Evolutionary conservation across 441 rosid genomes (phyloP), one percentile per base, ranked within the genome.

Genomic region (Rhodomyrtus psidioides): DNA sequence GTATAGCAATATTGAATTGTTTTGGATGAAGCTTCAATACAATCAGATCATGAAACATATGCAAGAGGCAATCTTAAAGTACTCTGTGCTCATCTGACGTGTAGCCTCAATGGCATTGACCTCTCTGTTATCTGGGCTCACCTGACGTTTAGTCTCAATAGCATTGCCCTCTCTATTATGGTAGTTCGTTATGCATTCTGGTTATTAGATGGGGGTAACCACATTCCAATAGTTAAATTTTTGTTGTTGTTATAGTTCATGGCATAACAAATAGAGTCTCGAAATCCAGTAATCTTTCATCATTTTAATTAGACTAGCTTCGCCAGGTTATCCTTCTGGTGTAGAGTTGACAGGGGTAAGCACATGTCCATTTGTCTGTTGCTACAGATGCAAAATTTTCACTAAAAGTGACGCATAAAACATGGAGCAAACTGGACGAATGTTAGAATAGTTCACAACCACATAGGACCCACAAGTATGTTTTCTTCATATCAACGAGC

Each of bases 1-100:
- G 98, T 95, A 83, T 55, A 14, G 55, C 46, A 90, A 90, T 49
- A 54, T 24, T 65, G 76, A 34, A 65, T 65, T 65, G 12, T 53
- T 49, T 82, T 2, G 44, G 24, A 16, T 46, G 83, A 51, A 16
- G 57, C 16, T 55, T n/a, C 15, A 10, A 46, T 14, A 51, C 44
- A 14, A 65, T 34, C 46, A 65, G 76, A 34, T 65, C 76, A 65
- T 34, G 76, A 65, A 65, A 65, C 76, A 65, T 65, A 34, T 34
- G 76, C 76, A 65, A 65, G 26, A 65, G 76, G 26, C 46, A 65
- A 65, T 65, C 44, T 30, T 30, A 65, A 62, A 65, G 44, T 65
- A 65, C 24, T 30, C 14, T 10, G 44, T 5, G 26, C 76, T 65
- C 76, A 9, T 26, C 14, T 65, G 21, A 65, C 46, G 4, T 9